A percentile compares a stretch with the other conserved stretches of the same genome.
Evolutionary conservation across 768 basidiomycete genomes (phyloP).

Genomic region (Lactarius tabidus): DNA sequence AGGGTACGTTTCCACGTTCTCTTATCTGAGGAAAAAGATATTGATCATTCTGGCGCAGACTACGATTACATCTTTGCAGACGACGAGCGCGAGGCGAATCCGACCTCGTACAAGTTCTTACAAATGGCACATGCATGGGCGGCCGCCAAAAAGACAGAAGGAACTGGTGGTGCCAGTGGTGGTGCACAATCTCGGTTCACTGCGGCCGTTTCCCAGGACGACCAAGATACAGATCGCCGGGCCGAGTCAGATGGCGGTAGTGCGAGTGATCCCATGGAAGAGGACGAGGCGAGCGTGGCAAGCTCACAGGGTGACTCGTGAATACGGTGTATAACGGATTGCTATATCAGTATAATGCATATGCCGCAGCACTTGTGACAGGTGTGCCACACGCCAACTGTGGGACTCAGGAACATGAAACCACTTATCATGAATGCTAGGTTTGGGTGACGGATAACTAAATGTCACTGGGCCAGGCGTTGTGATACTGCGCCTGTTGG

Average conservation of each 20-base stretch:
- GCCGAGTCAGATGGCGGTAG: conserved; percentile 9
- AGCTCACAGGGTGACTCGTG: conserved; percentile 46
- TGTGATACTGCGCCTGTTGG: background rate
- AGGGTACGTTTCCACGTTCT: conserved; percentile 50
- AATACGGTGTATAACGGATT: conserved; percentile 11
- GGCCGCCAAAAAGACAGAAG: conserved; percentile 41
- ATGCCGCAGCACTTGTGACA: background rate
- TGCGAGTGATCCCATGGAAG: conserved; percentile 31
- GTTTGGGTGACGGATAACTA: no score
- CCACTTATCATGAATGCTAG: background rate
- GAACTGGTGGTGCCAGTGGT: conserved; percentile 15
- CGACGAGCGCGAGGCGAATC: conserved; percentile 91
- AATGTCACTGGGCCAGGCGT: background rate
- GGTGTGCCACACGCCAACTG: background rate
- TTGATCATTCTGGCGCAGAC: conserved; percentile 43
- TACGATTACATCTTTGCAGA: conserved; percentile 96
- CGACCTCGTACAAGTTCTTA: conserved; percentile 91
- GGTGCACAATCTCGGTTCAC: conserved; percentile 46
- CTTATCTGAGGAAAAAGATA: background rate
- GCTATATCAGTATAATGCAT: conserved; percentile 1
- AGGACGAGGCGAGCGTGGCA: conserved; percentile 43
- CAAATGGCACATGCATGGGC: conserved; percentile 93
- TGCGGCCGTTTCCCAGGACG: conserved; percentile 33
- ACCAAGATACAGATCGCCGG: conserved; percentile 21
- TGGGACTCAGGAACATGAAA: background rate